phyloP scores from a whole-genome alignment of 2,329 filamentous ascomycete species.

The Aureobasidium pullulans region DNA sequence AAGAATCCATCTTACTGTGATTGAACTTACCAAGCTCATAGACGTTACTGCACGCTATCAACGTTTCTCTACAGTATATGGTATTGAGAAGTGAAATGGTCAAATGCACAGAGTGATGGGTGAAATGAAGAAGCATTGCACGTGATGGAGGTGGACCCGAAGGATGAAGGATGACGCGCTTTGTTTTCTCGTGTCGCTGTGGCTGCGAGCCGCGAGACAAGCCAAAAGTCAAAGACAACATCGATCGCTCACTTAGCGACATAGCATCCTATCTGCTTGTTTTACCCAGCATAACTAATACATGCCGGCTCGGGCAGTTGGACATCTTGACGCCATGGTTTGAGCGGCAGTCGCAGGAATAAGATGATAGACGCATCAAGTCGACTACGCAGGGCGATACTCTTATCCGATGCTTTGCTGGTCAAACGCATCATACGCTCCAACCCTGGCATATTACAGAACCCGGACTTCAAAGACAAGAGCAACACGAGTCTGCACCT shows the following conservation, averaged over 20 bases:
- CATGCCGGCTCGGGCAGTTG: slow-evolving; percentile 7
- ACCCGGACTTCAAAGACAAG: slow-evolving; percentile 67
- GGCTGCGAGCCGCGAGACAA: not conserved
- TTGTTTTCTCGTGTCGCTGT: not conserved
- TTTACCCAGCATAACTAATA: not conserved
- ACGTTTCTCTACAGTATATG: not conserved
- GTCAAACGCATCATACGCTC: slow-evolving; percentile 69
- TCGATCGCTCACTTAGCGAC: not conserved
- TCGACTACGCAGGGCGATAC: slow-evolving; percentile 75
- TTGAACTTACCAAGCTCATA: no score
- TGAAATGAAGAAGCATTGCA: not conserved
- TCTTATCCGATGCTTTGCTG: slow-evolving; percentile 64
- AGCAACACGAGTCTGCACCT: slow-evolving; percentile 82
- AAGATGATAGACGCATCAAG: slow-evolving; percentile 64
- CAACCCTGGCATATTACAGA: slow-evolving; percentile 64
- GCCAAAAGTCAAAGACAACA: not conserved
- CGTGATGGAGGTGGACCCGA: not conserved
- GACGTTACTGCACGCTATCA: no score
- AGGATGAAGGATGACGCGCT: not conserved
- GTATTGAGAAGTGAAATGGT: not conserved
- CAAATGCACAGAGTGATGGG: no score
- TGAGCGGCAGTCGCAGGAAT: slow-evolving; percentile 26
- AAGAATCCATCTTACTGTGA: not conserved
- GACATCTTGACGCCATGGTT: slow-evolving; percentile 9
- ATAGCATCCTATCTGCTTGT: not conserved